A percentile compares a stretch with the other conserved stretches of the same genome.
Conservation (phyloP, 495 filamentous ascomycete species). For the Chaetomium cochliodes region DNA sequence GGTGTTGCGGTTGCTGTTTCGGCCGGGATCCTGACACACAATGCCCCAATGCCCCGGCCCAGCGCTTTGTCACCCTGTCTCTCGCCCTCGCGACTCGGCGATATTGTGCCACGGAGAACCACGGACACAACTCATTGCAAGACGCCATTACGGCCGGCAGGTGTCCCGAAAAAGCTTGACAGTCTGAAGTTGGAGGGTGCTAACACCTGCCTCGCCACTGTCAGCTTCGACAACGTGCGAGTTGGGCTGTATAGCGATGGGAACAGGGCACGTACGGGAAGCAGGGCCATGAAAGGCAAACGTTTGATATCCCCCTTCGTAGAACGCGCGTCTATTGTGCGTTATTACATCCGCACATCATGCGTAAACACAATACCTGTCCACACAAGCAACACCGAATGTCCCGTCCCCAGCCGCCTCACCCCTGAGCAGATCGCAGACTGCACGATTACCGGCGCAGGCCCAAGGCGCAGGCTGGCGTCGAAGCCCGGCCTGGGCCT, state of each 20-base stretch:
- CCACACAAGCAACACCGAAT: background rate
- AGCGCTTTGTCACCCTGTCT: background rate
- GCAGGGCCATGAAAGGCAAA: too few species aligned
- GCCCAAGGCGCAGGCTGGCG: too few species aligned
- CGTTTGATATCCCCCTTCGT: background rate
- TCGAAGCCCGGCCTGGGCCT: too few species aligned
- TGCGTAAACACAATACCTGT: background rate
- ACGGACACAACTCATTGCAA: background rate
- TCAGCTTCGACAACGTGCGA: too few species aligned
- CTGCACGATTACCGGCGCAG: background rate
- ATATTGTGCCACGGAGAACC: background rate
- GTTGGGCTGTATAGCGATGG: too few species aligned
- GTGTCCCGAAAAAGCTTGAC: background rate
- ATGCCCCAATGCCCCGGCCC: background rate
- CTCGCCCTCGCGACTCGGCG: background rate
- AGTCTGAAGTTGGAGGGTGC: background rate
- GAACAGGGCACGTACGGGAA: too few species aligned
- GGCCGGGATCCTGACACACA: constrained; percentile 34
- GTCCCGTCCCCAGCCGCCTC: background rate
- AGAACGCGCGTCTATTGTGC: background rate
- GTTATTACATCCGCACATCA: background rate
- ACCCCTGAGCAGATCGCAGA: constrained; percentile 1
- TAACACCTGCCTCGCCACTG: background rate
- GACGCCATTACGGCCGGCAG: background rate
- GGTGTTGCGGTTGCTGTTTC: constrained; percentile 36